Base-by-base conservation (phyloP, 345 rosid species). In the Bretschneidera sinensis region DNA sequence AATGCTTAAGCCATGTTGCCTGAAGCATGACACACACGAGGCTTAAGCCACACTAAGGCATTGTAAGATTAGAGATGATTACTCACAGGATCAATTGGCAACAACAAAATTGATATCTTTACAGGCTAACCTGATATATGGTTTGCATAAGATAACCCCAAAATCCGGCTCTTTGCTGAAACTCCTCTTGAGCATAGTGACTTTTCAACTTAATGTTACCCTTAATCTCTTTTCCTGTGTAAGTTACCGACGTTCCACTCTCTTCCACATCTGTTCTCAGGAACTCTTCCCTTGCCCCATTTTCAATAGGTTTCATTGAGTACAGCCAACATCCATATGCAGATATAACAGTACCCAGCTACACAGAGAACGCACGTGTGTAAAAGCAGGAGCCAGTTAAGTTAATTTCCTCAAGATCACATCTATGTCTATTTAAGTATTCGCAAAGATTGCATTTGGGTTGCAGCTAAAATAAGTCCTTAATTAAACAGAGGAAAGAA, bases 101-200 rank as follows among this genome's bases (percentile, higher is more conserved):
- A n/a, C n/a, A n/a, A n/a, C n/a, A n/a, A n/a, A n/a, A n/a, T n/a
- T n/a, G n/a, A n/a, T n/a, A n/a, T n/a, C n/a, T n/a, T n/a, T n/a
- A n/a, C n/a, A n/a, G n/a, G n/a, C n/a, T 33, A 23, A 83, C 96
- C 95, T 94, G 99, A 66, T 79, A 90, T 56, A 85, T 31, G 33
- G 68, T 63, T 66, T 88, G 86, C 95, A 90, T 81, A 48, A 83
- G 72, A 54, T 81, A 94, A 65, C 95, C 97, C 86, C 87, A 88
- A 66, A 79, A 74, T 43, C 79, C 80, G 6, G 92, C 84, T 69
- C 75, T 79, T 51, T 54, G 51, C 24, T 60, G 77, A 49, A 70
- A 52, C 48, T 71, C 75, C 60, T 79, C 85, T 62, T 73, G 72
- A 54, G 65, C 61, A 61, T 76, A 70, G 28, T 64, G 75, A 64